Percentiles rank a stretch among this genome's conserved stretches.
phyloP scores from a whole-genome alignment of 768 basidiomycete genomes.

The Coprinellus micaceus region DNA sequence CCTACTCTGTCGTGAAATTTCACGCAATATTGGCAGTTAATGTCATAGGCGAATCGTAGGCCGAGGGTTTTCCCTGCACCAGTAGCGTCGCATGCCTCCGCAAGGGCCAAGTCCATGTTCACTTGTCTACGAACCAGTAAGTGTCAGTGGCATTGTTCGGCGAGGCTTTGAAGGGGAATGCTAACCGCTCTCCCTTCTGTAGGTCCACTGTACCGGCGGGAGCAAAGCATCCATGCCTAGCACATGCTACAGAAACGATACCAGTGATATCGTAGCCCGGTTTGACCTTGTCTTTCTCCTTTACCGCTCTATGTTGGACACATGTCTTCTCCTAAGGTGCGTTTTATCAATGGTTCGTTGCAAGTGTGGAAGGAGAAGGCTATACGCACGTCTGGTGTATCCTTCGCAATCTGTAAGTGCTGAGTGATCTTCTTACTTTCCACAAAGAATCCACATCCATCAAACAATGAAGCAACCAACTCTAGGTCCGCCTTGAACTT shows the following conservation, averaged over 20 bases:
- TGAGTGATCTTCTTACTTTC: neutral
- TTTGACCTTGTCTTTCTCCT: neutral
- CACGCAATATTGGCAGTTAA: slow-evolving; percentile 23
- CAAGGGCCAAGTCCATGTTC: neutral
- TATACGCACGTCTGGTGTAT: neutral
- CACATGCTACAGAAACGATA: neutral
- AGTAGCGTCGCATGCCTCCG: neutral
- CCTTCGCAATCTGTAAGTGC: neutral
- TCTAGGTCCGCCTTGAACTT: neutral
- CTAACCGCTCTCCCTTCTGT: neutral
- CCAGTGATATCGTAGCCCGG: neutral
- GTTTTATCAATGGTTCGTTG: too few species aligned
- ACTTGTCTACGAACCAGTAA: neutral
- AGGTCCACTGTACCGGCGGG: neutral
- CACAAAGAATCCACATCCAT: neutral
- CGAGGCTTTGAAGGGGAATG: neutral
- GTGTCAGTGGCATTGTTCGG: too few species aligned
- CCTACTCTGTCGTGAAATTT: slow-evolving; percentile 16
- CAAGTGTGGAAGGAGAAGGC: too few species aligned
- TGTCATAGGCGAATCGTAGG: slow-evolving; percentile 20
- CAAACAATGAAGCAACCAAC: neutral
- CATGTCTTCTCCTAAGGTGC: neutral
- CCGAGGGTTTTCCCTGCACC: neutral
- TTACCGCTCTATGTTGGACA: neutral
- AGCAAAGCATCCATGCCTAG: neutral